Evolutionary conservation across 176 grass and related monocot species (phyloP).

Genomic region (Echinochloa phyllopogon): DNA sequence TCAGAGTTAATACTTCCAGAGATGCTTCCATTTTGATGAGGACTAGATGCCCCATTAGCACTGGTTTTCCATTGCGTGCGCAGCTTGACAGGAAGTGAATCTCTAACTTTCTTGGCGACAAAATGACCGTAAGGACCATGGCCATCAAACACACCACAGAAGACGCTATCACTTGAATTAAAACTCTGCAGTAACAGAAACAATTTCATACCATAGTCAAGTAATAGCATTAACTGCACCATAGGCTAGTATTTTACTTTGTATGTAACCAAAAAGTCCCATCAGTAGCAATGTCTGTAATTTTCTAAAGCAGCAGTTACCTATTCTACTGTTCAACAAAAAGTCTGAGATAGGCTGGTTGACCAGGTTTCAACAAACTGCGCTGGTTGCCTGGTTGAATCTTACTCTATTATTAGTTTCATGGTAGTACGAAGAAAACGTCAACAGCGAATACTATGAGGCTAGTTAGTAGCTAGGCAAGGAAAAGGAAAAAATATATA

Average conservation of each 20-base stretch:
- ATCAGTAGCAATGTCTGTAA: slow-evolving; percentile 7
- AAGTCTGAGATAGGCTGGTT: not conserved
- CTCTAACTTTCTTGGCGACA: slow-evolving; percentile 96
- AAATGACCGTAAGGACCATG: slow-evolving; percentile 97
- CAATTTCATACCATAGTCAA: not conserved
- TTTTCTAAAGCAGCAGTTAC: slow-evolving; percentile 18
- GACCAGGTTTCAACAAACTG: slow-evolving; percentile 20
- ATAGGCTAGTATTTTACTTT: not conserved
- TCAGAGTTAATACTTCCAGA: slow-evolving; percentile 75
- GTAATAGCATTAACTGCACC: slow-evolving; percentile 33
- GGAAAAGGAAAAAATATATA: not conserved
- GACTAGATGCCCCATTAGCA: slow-evolving; percentile 50
- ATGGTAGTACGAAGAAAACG: not conserved
- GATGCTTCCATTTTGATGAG: slow-evolving; percentile 67
- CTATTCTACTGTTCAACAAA: slow-evolving; percentile 7
- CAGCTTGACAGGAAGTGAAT: slow-evolving; percentile 94
- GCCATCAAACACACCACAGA: slow-evolving; percentile 96
- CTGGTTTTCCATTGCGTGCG: slow-evolving; percentile 65
- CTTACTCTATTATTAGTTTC: not conserved
- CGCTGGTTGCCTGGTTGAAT: slow-evolving; percentile 17
- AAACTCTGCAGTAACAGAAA: slow-evolving; percentile 71
- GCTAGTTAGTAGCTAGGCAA: slow-evolving; percentile 36
- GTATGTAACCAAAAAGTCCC: slow-evolving; percentile 2
- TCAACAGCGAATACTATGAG: slow-evolving; percentile 1
- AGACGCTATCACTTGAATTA: slow-evolving; percentile 59